These are phyloP conservation scores for Solanum raphanifolium DNA, from an alignment of 257 asterid genomes.

Conservation along the genomic window DNA sequence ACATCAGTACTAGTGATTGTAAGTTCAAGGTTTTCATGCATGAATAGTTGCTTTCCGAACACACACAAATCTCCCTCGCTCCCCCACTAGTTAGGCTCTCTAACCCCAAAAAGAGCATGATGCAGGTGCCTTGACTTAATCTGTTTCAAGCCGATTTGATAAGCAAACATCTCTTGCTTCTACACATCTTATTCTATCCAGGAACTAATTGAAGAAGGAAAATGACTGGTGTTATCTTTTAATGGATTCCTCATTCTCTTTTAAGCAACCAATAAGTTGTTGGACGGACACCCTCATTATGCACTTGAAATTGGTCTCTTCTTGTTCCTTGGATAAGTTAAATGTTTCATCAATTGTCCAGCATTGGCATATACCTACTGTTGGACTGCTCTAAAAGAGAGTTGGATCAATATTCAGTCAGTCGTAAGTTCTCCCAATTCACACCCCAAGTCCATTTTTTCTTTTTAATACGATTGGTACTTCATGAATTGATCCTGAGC, in stretches of 20 bases:
- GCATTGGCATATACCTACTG: background rate
- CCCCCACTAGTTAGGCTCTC: background rate
- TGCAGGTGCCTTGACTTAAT: background rate
- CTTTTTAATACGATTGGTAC: background rate
- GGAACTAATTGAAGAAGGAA: background rate
- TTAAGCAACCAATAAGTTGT: background rate
- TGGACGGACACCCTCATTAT: background rate
- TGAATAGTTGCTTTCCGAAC: background rate
- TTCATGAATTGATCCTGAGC: background rate
- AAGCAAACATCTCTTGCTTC: background rate
- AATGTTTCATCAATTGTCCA: background rate
- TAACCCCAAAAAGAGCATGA: background rate
- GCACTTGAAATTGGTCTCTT: background rate
- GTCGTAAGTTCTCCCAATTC: background rate
- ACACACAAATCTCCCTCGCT: background rate
- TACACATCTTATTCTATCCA: background rate
- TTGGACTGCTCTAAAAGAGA: background rate
- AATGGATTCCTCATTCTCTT: background rate
- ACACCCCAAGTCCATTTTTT: background rate
- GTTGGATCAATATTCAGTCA: background rate
- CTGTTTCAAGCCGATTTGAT: constrained; percentile 9
- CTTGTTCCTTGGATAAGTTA: background rate
- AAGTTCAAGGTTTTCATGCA: constrained; percentile 17
- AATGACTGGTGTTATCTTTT: background rate
- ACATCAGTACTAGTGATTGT: constrained; percentile 79